Conservation (phyloP, 2,329 filamentous ascomycete species). For the Hypoxylon sp. region DNA sequence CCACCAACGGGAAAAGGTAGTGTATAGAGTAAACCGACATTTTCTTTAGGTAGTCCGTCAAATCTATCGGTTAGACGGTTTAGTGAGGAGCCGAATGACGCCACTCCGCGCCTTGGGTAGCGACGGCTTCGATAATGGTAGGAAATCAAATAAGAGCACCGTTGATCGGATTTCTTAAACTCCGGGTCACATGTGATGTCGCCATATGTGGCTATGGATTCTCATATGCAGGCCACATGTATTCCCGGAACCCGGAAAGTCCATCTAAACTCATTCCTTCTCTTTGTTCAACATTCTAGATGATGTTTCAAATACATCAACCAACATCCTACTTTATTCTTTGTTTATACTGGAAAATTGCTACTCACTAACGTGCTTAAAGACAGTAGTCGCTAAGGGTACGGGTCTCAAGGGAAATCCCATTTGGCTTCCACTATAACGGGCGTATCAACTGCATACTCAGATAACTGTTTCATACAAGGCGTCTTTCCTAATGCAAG, state of each 20-base stretch:
- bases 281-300: conserved; percentile 1
- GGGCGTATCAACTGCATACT: not conserved
- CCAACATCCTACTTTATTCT: not conserved
- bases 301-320: conserved; percentile 6
- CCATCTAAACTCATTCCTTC: conserved; percentile 6
- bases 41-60: conserved; percentile 1
- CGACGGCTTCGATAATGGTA: not conserved
- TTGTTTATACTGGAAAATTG: not conserved
- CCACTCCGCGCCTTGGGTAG: conserved; percentile 1
- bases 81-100: conserved; percentile 12
- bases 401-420: conserved; percentile 1
- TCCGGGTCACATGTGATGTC: conserved; percentile 40
- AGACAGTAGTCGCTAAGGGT: not conserved
- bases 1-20: conserved; percentile 8
- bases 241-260: conserved; percentile 8
- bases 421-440: not conserved
- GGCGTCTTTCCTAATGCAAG: conserved; percentile 1
- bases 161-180: conserved; percentile 25
- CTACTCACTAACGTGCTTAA: conserved; percentile 3
- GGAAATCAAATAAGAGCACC: conserved; percentile 1
- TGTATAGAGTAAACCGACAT: not conserved
- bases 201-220: conserved; percentile 11
- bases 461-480: conserved; percentile 1
- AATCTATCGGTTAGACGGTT: conserved; percentile 7
- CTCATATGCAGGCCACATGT: conserved; percentile 13